These are phyloP conservation scores for Nigrospora osmanthi DNA, from an alignment of 2,329 filamentous ascomycete genomes.

Conservation along the genomic window DNA sequence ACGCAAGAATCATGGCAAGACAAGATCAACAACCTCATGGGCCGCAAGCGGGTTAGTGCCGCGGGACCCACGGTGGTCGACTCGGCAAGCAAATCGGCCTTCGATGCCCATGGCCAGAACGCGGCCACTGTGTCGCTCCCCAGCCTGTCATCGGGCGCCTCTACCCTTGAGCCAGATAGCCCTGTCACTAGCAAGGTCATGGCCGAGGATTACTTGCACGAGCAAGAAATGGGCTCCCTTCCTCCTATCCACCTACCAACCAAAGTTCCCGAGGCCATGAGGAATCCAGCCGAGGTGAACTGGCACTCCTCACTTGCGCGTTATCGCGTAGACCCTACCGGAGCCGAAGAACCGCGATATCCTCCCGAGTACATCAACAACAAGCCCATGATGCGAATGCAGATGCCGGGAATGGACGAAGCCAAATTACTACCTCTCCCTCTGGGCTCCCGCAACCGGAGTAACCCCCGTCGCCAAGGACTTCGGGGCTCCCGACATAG, in stretches of 20 bases:
- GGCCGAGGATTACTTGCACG: conserved; percentile 73
- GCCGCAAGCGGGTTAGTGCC: conserved; percentile 49
- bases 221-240: conserved; percentile 73
- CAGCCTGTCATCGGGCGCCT: conserved; percentile 20
- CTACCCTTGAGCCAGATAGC: conserved; percentile 28
- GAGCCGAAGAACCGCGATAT: conserved; percentile 33
- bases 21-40: conserved; percentile 70
- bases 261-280: conserved; percentile 53
- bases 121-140: conserved; percentile 68
- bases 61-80: conserved; percentile 55
- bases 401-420: conserved; percentile 31
- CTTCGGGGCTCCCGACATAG: conserved; percentile 7
- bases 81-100: conserved; percentile 58
- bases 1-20: conserved; percentile 61
- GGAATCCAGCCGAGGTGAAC: conserved; percentile 49
- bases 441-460: conserved; percentile 10
- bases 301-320: conserved; percentile 46
- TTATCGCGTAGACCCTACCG: conserved; percentile 40
- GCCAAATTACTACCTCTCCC: conserved; percentile 25
- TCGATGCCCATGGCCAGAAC: conserved; percentile 40
- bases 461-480: conserved; percentile 11
- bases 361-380: conserved; percentile 27
- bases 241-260: conserved; percentile 62
- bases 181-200: conserved; percentile 56
- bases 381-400: conserved; percentile 33